A percentile compares a stretch with the other conserved stretches of the same genome.
These are phyloP conservation scores for Coniophora puteana DNA, from an alignment of 1,284 basidiomycete genomes.

Conservation along the genomic window DNA sequence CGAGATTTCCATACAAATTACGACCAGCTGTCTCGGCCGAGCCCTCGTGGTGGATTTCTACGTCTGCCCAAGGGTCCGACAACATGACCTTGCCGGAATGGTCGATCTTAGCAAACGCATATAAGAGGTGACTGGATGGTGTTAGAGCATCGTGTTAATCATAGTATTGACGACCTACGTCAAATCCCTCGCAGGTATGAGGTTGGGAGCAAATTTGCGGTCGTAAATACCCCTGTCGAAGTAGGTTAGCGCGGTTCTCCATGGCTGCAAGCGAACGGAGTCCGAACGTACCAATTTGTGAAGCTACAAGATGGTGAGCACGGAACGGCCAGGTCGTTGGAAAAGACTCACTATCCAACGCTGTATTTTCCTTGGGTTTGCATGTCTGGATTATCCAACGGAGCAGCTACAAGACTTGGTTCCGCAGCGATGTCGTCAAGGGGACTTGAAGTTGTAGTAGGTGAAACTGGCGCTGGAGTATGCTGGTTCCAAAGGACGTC, in stretches of 20 bases:
- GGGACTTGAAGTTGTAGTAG: too few species aligned
- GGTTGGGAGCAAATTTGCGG: constrained; percentile 79
- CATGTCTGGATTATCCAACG: constrained; percentile 21
- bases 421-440: too few species aligned
- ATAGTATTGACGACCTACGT: constrained; percentile 55
- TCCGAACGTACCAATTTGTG: constrained; percentile 71
- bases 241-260: constrained; percentile 9
- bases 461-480: not conserved
- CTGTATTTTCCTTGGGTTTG: constrained; percentile 55
- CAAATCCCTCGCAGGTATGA: constrained; percentile 78
- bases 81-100: constrained; percentile 84
- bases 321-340: constrained; percentile 6
- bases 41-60: constrained; percentile 81
- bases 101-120: constrained; percentile 87
- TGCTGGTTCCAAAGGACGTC: constrained; percentile 5
- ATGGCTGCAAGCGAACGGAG: not conserved
- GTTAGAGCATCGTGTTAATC: constrained; percentile 11
- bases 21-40: constrained; percentile 84
- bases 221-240: constrained; percentile 87
- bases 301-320: constrained; percentile 42
- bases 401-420: constrained; percentile 15
- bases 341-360: constrained; percentile 70
- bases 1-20: constrained; percentile 94
- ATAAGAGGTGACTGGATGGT: constrained; percentile 67
- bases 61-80: constrained; percentile 91